Evolutionary conservation across 148 eudicot species (phyloP).

Genomic region (Polygonum aviculare): DNA sequence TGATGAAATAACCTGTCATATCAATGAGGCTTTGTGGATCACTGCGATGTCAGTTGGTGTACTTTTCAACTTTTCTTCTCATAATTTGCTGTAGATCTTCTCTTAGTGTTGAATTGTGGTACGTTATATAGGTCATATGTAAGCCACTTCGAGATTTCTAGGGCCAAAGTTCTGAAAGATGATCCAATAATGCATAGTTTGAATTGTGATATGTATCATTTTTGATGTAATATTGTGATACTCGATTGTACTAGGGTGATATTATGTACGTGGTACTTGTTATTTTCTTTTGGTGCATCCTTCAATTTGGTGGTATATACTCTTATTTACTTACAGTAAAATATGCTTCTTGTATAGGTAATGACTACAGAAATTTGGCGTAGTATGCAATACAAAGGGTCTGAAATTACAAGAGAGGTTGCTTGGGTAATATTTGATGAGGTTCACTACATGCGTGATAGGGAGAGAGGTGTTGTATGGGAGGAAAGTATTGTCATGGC

Average conservation of each 20-base stretch:
- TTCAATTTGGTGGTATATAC: neutral
- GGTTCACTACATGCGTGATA: constrained; percentile 99
- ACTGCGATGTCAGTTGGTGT: neutral
- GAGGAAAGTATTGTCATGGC: constrained; percentile 99
- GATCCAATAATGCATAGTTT: neutral
- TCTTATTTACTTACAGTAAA: neutral
- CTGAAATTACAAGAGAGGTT: constrained; percentile 86
- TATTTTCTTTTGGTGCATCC: neutral
- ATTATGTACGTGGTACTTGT: neutral
- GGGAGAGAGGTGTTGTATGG: constrained; percentile 98
- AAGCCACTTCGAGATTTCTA: neutral
- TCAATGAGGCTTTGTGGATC: neutral
- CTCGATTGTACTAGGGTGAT: neutral
- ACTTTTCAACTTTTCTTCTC: neutral
- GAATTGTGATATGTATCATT: neutral
- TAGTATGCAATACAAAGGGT: constrained; percentile 98
- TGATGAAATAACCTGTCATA: neutral
- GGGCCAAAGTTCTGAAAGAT: neutral
- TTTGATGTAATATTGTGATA: neutral
- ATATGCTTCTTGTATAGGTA: constrained; percentile 37
- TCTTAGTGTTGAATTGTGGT: neutral
- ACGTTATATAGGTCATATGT: neutral
- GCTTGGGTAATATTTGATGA: constrained; percentile 99
- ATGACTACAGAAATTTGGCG: constrained; percentile 99
- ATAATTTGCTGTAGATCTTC: neutral